Base-by-base conservation (phyloP, 116 monocot species). In the Iris pallida region DNA sequence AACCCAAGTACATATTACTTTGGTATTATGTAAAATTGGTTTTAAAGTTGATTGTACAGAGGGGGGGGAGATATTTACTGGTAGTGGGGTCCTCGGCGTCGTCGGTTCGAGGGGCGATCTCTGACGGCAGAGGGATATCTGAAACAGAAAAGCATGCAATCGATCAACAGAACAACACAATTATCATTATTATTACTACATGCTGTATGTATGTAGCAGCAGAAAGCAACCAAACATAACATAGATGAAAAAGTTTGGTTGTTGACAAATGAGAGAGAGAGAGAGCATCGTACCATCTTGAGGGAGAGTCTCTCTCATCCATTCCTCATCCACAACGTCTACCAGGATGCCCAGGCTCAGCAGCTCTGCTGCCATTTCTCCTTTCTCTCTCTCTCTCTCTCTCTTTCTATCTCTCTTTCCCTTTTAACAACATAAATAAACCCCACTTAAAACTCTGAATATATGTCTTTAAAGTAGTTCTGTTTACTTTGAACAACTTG, bases 291-390 rank as follows among this genome's bases (percentile, higher is more conserved):
- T 59, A 88, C 88, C 88, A 44, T 88, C 88, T 19, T 66, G 44
- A 20, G 88, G 88, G 59, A 88, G 88, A 47, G 88, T 79, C 42
- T 88, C 88, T 44, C 79, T 67, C 76, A 76, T 76, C 88, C 88
- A 88, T 48, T 84, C 84, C 52, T 84, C 88, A 44, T 88, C 88
- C 8, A 84, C 66, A 53, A 88, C 60, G 72, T 88, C 88, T 14
- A 88, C 84, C 43, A 88, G 78, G 48, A 88, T 76, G 59, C 88
- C 88, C 67, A 81, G 62, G 79, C 81, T 88, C 57, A 83, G 76
- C 52, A 79, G 76, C 73, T 80, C 82, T 55, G 79, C 68, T 76
- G 66, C 66, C 41, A 42, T 53, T 7, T 7, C 14, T 11, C 53
- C 40, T 18, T 14, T 9, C 10, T 44, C 7, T 16, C 42, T 57